Evolutionary conservation across 495 filamentous ascomycete genomes (phyloP), one percentile per base, ranked within the genome.

Genomic region (Gamarada debralockiae): DNA sequence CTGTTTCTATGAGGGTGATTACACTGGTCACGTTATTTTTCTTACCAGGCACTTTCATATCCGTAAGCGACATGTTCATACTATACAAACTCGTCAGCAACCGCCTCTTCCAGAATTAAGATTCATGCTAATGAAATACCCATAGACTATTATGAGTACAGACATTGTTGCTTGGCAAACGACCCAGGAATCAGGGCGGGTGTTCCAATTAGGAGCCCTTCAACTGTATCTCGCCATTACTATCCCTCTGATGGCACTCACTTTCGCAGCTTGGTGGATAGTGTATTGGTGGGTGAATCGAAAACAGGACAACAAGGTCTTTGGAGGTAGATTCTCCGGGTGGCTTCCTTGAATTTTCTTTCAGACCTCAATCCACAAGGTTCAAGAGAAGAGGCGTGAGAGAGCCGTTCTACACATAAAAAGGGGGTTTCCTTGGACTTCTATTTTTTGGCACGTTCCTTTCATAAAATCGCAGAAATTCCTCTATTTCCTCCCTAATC

Each of bases 1-100:
- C 70, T 0, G 57, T 67, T 2, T 71, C 69, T n/a, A 73, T 72
- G 68, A 64, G 67, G 24, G 55, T 68, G 48, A 72, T 72, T 39
- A 70, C 70, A 0, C 55, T 72, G 10, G 66, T 72, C 2, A 72
- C 70, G 3, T 45, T 72, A 13, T 64, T 72, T 49, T 72, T 72
- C 56, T 50, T 72, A 9, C 68, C 70, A 12, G 69, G 68, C 7
- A 72, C 69, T 4, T 72, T 72, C 42, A 57, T 72, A 25, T 59
- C 69, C 14, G 69, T 72, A 67, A 53, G 66, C 27, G 4, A 36
- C 31, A 2, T 39, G 8, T 15, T 23, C 34, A 17, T 22, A 38
- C 8, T 14, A 38, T 41, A 41, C 7, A 41, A 41, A 41, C 7
- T 7, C 17, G 38, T 41, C 17, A 18, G 38, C 17, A 10, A n/a